These are phyloP conservation scores for Botrytis sinoallii DNA, from an alignment of 2,329 filamentous ascomycete species.

Conservation along the genomic window DNA sequence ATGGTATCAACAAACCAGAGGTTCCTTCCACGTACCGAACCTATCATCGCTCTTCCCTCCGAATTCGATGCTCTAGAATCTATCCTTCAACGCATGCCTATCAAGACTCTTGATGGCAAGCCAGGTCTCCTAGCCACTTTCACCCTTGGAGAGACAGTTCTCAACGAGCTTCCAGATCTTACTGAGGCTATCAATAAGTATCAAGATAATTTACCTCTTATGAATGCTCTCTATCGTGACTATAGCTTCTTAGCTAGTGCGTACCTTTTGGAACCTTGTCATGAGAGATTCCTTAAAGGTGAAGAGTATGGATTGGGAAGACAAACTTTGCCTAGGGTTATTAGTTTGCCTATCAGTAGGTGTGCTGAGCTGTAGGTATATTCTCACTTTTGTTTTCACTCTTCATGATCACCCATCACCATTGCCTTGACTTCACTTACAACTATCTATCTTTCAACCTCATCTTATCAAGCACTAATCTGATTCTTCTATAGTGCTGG, in stretches of 20 bases:
- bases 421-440: slow-evolving; percentile 10
- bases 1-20: slow-evolving; percentile 72
- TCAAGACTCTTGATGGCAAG: slow-evolving; percentile 68
- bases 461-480: background rate
- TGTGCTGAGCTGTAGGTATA: slow-evolving; percentile 80
- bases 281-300: slow-evolving; percentile 67
- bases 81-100: slow-evolving; percentile 73
- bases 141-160: slow-evolving; percentile 71
- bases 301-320: slow-evolving; percentile 76
- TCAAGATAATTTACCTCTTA: slow-evolving; percentile 67
- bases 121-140: slow-evolving; percentile 75
- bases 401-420: background rate
- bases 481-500: slow-evolving; percentile 48
- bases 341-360: slow-evolving; percentile 78
- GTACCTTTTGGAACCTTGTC: slow-evolving; percentile 89
- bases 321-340: slow-evolving; percentile 66
- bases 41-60: slow-evolving; percentile 60
- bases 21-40: slow-evolving; percentile 67
- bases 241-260: slow-evolving; percentile 89
- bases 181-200: slow-evolving; percentile 70
- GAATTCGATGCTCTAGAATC: slow-evolving; percentile 72
- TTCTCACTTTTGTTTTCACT: background rate
- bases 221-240: slow-evolving; percentile 87
- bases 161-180: slow-evolving; percentile 73
- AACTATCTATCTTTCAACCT: background rate